A percentile compares a stretch with the other conserved stretches of the same genome.
phyloP scores from a whole-genome alignment of 495 filamentous ascomycete genomes.

The Penicillium crystallinum region DNA sequence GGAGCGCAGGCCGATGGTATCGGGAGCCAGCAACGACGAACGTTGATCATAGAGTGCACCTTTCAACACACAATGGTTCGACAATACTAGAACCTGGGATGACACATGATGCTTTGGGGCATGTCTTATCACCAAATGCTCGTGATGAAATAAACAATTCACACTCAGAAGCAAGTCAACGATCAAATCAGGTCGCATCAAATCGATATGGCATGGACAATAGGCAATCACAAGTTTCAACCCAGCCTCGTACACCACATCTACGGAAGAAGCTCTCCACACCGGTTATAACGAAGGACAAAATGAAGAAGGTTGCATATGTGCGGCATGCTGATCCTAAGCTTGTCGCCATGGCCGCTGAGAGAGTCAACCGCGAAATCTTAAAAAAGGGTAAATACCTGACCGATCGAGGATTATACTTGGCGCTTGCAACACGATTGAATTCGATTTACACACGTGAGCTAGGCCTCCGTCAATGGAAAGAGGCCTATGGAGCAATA shows the following conservation, averaged over 20 bases:
- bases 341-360: slow-evolving; percentile 7
- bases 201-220: neutral
- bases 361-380: slow-evolving; percentile 17
- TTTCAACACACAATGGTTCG: slow-evolving; percentile 9
- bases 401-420: slow-evolving; percentile 9
- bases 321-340: slow-evolving; percentile 4
- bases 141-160: neutral
- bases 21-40: slow-evolving; percentile 12
- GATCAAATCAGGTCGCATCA: neutral
- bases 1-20: slow-evolving; percentile 20
- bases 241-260: neutral
- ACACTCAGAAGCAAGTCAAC: neutral
- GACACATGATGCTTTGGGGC: neutral
- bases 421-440: slow-evolving; percentile 15
- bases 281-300: slow-evolving; percentile 1
- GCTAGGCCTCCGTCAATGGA: slow-evolving; percentile 24
- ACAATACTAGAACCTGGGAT: neutral
- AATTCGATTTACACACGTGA: slow-evolving; percentile 22
- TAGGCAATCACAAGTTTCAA: neutral
- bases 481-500: slow-evolving; percentile 19
- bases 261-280: neutral
- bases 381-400: slow-evolving; percentile 15
- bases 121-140: neutral
- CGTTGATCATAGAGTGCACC: slow-evolving; percentile 9
- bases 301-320: slow-evolving; percentile 5